These are phyloP conservation scores for Syzygium aqueum DNA, from an alignment of 345 rosid genomes.

Conservation along the genomic window DNA sequence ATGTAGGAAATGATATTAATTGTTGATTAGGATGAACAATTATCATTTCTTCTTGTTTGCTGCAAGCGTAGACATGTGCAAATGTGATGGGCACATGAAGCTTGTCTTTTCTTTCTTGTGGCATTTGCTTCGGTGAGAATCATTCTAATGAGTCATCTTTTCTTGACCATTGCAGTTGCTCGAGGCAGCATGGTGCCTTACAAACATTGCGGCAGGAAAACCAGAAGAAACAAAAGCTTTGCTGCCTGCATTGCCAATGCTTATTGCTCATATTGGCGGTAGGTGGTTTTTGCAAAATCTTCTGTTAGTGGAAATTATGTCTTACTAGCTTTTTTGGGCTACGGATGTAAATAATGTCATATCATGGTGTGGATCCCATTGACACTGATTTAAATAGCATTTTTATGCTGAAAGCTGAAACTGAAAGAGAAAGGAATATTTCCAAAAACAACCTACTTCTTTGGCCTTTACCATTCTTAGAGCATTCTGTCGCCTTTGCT, in stretches of 20 bases:
- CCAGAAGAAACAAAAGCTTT: slow-evolving; percentile 90
- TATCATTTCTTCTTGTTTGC: neutral
- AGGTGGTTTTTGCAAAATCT: neutral
- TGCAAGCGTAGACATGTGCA: neutral
- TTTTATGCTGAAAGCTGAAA: neutral
- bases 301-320: neutral
- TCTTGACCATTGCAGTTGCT: slow-evolving; percentile 52
- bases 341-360: neutral
- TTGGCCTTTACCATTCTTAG: neutral
- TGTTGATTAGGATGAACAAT: neutral
- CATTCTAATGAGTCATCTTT: neutral
- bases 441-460: neutral
- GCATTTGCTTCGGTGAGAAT: neutral
- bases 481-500: neutral
- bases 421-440: neutral
- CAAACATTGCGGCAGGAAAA: slow-evolving; percentile 94
- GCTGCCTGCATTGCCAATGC: slow-evolving; percentile 80
- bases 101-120: neutral
- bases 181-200: slow-evolving; percentile 98
- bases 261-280: slow-evolving; percentile 96
- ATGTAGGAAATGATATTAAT: neutral
- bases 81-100: neutral
- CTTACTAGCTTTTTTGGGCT: neutral
- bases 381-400: neutral
- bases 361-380: neutral